Conservation (phyloP, 305 asterid genomes). For the Fraxinus sp. region DNA sequence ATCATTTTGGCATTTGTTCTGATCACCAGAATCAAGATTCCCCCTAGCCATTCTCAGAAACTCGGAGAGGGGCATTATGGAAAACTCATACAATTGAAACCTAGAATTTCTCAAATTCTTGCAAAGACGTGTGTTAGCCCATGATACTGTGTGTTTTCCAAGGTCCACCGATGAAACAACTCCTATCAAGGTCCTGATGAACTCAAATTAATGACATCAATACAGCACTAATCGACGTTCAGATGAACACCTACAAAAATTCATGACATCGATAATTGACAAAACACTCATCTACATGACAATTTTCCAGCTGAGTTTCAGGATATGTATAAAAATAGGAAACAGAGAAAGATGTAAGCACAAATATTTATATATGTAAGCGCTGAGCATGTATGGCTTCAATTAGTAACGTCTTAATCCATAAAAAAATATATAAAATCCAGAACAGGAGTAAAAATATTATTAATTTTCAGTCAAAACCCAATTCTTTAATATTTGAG, state of each 20-base stretch:
- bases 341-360: slow-evolving; percentile 13
- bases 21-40: slow-evolving; percentile 54
- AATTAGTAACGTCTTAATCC: slow-evolving; percentile 47
- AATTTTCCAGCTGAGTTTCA: slow-evolving; percentile 26
- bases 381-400: slow-evolving; percentile 27
- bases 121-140: slow-evolving; percentile 21
- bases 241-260: slow-evolving; percentile 29
- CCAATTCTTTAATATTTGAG: slow-evolving; percentile 38
- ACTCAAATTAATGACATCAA: slow-evolving; percentile 26
- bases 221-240: slow-evolving; percentile 19
- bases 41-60: slow-evolving; percentile 66
- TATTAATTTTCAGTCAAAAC: slow-evolving; percentile 48
- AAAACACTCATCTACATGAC: slow-evolving; percentile 23
- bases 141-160: slow-evolving; percentile 7
- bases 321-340: not conserved
- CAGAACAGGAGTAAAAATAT: slow-evolving; percentile 37
- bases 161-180: slow-evolving; percentile 25
- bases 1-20: slow-evolving; percentile 31
- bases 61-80: slow-evolving; percentile 80
- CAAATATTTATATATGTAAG: slow-evolving; percentile 14
- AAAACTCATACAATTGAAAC: slow-evolving; percentile 21
- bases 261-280: slow-evolving; percentile 23
- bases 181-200: slow-evolving; percentile 24
- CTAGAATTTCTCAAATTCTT: slow-evolving; percentile 24
- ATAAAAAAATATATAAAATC: slow-evolving; percentile 27